phyloP scores from a whole-genome alignment of 2,329 filamentous ascomycete genomes.

The Colletotrichum sp. region DNA sequence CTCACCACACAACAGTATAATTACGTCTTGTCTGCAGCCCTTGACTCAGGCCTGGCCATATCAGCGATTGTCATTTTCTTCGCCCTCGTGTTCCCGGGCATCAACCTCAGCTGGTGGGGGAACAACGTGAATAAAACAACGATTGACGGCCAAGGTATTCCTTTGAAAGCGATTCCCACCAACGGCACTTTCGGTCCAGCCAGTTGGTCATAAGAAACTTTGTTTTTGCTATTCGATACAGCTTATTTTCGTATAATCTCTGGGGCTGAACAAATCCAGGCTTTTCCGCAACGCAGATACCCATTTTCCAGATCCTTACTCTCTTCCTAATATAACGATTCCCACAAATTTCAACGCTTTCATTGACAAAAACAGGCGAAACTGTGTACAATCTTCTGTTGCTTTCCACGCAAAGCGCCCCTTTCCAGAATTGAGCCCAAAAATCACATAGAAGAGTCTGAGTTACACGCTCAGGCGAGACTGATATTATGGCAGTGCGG shows the following conservation, averaged over 20 bases:
- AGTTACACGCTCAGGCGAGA: slow-evolving; percentile 32
- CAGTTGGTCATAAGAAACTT: neutral
- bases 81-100: slow-evolving; percentile 43
- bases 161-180: neutral
- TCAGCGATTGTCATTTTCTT: slow-evolving; percentile 49
- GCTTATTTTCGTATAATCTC: neutral
- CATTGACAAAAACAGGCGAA: neutral
- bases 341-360: neutral
- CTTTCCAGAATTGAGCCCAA: neutral
- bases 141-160: slow-evolving; percentile 41
- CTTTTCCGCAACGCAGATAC: neutral
- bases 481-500: slow-evolving; percentile 46
- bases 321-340: neutral
- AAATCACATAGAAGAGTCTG: neutral
- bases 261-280: neutral
- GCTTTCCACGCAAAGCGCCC: neutral
- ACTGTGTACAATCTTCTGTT: neutral
- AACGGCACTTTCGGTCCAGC: slow-evolving; percentile 10
- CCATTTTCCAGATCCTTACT: neutral
- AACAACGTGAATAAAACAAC: slow-evolving; percentile 37
- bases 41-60: slow-evolving; percentile 46
- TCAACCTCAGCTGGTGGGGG: slow-evolving; percentile 44
- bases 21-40: slow-evolving; percentile 47
- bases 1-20: slow-evolving; percentile 25
- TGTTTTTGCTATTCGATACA: neutral